Evolutionary conservation across 257 asterid species (phyloP), one percentile per base, ranked within the genome.

Genomic region (Ophiorrhiza pumila): DNA sequence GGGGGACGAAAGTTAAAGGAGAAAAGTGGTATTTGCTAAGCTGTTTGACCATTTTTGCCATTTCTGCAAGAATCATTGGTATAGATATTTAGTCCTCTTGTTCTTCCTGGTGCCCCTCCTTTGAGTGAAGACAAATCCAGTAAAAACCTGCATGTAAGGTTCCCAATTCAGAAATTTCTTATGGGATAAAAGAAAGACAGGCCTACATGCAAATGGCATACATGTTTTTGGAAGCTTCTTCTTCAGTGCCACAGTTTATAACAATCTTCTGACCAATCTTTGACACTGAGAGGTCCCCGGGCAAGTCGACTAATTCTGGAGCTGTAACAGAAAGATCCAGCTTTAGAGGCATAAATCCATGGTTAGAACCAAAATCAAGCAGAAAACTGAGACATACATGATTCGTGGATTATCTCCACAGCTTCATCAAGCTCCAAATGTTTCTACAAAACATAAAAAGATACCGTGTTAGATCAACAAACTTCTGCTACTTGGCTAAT

Each of bases 81-180:
- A 45, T 55, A 52, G 45, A 93, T 23, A 6, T 66, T 71, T 39
- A 93, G 85, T 22, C 96, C 95, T 83, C 98, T 85, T 15, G 98
- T 93, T 70, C 97, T 85, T 59, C 90, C 96, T 1, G 96, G 98
- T 2, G 95, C 93, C 76, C 97, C 97, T 43, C 97, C 97, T 74
- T 84, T 84, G 39, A 87, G 78, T 25, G 90, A 78, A 67, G 91
- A 80, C 15, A 91, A 72, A 71, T 93, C 92, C 62, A 92, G 81
- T 80, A 80, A 77, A 79, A 82, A 69, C 88, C 98, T 92, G 81
- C 79, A 83, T 5, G 56, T 69, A 69, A 55, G 31, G 17, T 31
- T 42, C 35, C 39, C 7, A 58, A 75, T 56, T 82, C 69, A 81
- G 74, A 77, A 78, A 67, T 31, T 13, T 22, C n/a, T 49, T 2